Base-by-base conservation (phyloP, 352 stramenopile genomes). In the Globisporangium cylindrosporum region DNA sequence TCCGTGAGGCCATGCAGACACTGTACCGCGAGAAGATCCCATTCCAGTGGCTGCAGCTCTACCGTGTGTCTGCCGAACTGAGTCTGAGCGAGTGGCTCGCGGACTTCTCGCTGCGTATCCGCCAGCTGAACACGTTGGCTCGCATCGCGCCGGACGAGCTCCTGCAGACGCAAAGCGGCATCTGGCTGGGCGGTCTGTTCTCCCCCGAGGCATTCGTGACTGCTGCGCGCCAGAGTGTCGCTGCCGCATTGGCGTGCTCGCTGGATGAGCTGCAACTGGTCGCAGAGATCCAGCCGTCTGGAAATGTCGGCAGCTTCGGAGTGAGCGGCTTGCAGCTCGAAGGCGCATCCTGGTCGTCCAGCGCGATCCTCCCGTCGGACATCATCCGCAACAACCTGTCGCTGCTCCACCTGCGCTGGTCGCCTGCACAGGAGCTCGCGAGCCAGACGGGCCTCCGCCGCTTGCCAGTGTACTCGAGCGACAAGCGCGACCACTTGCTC, bases 171-270 rank as follows among this genome's bases (percentile, higher is more conserved):
- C 41, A 73, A 25, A 60, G 59, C 25, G 81, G 85, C 24, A 84
- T 98, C 55, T 98, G 94, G 92, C 74, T 98, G 24, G 94, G 94
- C n/a, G 91, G 92, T 0, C 79, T 98, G 43, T 97, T 98, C 68
- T 96, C 86, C 8, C 92, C 95, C 7, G 94, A 98, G 64, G 92
- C 92, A 43, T 98, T 98, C 49, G 80, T 98, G 51, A 98, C 92
- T 5, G 93, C 94, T 4, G 96, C 85, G 5, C 81, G 95, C 4
- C 95, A 98, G 81, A 87, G 88, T 34, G 91, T 94, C 46, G 94
- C 95, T 3, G 79, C 90, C 0, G 69, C 81, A 32, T 77, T 90
- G 53, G 68, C 77, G 10, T 98, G 92, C 67, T 96, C 92, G 25
- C 76, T 98, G 32, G 93, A 98, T 54, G 87, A 97, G 61, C 73